Base-by-base conservation (phyloP, 495 filamentous ascomycete species). In the Podospora sp. region DNA sequence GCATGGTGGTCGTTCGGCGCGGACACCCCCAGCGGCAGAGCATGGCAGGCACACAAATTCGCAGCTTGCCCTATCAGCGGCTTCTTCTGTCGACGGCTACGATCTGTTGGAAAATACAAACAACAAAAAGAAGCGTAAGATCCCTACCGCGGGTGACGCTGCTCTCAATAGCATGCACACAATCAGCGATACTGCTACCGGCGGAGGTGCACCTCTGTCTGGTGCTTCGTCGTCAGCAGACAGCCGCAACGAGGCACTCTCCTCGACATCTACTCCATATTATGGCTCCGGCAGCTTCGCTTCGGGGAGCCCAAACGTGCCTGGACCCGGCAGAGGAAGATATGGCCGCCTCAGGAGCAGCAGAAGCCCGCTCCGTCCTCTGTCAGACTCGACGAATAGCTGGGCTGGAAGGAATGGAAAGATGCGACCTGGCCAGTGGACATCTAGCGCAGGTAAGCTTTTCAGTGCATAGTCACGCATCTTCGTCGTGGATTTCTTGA, bases 91-190 rank as follows among this genome's bases (percentile, higher is more conserved):
- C 6, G 96, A 98, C 76, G 93, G 95, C 29, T 97, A 98, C 75
- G 96, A 98, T 74, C 94, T 91, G 20, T 96, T 97, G 72, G 95
- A 99, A 76, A 98, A 99, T 71, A 97, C 92, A 60, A 98, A 97
- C 75, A 98, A 99, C 76, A 99, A 99, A 78, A 99, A 98, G 82
- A 99, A 99, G 77, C 87, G 96, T 65, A 99, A 99, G 79, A 97
- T 98, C 29, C 96, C 96, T 5, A 91, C 91, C 0, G 90, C 92
- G n/a, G 91, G 89, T 4, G 89, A 87, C 60, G 79, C 86, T 5
- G 78, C 73, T 46, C 64, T 82, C 29, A 81, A 77, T 63, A 86
- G 85, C 14, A 80, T 81, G 57, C 89, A 92, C 65, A 67, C 77
- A 12, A 66, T 76, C n/a, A 78, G 71, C 61, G 83, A 84, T 56